Evolutionary conservation across 2,329 filamentous ascomycete genomes (phyloP).

Genomic region (Fusarium beomiforme): DNA sequence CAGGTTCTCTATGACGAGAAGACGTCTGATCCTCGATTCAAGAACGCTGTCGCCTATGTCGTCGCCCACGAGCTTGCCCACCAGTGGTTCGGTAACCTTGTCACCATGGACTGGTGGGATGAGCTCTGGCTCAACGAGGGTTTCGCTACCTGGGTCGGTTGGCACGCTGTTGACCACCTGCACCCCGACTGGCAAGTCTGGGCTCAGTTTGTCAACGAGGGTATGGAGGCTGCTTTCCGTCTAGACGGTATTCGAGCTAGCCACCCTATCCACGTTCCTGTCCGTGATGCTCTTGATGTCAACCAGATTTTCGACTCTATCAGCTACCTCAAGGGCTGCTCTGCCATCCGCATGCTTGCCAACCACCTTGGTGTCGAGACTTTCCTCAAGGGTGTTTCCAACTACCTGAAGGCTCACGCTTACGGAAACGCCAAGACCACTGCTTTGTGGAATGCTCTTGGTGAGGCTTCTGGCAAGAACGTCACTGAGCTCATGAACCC

Average conservation of each 20-base stretch:
- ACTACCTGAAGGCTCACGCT: conserved; percentile 87
- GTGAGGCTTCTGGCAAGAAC: conserved; percentile 87
- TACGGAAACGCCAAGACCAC: conserved; percentile 92
- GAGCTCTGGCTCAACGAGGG: conserved; percentile 95
- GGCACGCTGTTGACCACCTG: conserved; percentile 89
- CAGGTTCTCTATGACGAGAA: conserved; percentile 96
- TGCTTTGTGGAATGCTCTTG: conserved; percentile 89
- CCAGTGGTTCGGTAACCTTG: conserved; percentile 95
- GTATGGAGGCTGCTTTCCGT: conserved; percentile 89
- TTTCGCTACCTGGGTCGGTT: conserved; percentile 98
- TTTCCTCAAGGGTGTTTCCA: conserved; percentile 89
- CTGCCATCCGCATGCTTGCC: conserved; percentile 95
- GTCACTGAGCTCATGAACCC: conserved; percentile 88
- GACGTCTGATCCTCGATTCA: conserved; percentile 88
- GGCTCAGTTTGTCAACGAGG: conserved; percentile 96
- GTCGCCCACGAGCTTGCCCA: conserved; percentile 98
- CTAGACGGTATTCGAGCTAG: conserved; percentile 91
- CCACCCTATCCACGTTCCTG: conserved; percentile 95
- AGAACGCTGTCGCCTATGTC: conserved; percentile 94
- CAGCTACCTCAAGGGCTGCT: conserved; percentile 96
- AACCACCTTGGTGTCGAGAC: conserved; percentile 87
- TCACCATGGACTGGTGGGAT: conserved; percentile 98
- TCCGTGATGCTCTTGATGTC: conserved; percentile 91
- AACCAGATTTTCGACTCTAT: conserved; percentile 99
- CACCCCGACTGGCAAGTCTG: conserved; percentile 98